phyloP scores from a whole-genome alignment of 345 rosid species.

The Anacardium occidentale region DNA sequence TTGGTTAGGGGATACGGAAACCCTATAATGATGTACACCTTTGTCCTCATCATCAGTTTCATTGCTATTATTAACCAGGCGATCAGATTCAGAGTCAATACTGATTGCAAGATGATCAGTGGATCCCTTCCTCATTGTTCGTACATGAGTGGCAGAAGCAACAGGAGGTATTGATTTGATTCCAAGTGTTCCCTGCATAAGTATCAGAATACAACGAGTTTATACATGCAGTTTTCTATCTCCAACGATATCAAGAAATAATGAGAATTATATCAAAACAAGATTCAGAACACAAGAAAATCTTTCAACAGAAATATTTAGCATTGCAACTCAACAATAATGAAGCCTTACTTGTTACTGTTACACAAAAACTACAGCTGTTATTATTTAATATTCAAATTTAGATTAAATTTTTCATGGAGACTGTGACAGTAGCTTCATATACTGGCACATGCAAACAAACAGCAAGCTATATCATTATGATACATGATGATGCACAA shows the following conservation, averaged over 20 bases:
- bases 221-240: neutral
- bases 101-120: conserved; percentile 80
- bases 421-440: neutral
- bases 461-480: neutral
- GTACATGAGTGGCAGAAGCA: conserved; percentile 69
- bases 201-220: conserved; percentile 18
- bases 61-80: conserved; percentile 44
- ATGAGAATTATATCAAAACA: neutral
- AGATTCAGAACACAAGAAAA: neutral
- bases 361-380: neutral
- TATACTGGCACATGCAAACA: neutral
- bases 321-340: neutral
- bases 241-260: neutral
- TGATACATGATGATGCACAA: neutral
- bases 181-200: conserved; percentile 53
- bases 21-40: conserved; percentile 43
- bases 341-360: neutral
- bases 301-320: neutral
- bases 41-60: conserved; percentile 80
- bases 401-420: neutral
- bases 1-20: conserved; percentile 4
- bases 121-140: conserved; percentile 82
- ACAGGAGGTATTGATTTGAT: conserved; percentile 53
- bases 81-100: conserved; percentile 66
- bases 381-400: neutral